Evolutionary conservation across 2,329 filamentous ascomycete species (phyloP), one percentile per base, ranked within the genome.

Genomic region (Teratosphaeria viscida): DNA sequence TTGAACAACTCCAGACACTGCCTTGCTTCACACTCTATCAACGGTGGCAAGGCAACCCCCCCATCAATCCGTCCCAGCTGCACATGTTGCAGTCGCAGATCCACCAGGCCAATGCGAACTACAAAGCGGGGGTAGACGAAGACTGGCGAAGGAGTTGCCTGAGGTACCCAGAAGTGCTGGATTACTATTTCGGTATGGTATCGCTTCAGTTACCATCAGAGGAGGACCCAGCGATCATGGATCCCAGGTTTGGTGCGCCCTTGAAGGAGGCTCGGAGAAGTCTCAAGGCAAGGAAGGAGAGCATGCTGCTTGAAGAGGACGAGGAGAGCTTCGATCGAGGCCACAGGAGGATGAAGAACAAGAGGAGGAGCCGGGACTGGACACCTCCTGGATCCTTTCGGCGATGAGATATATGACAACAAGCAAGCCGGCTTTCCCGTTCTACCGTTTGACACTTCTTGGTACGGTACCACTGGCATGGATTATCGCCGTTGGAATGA

Each of bases 91-190:
- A 78, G 55, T 65, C 67, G 26, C 76, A 90, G 68, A 81, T 90
- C 57, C 77, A 80, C 47, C 80, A 82, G 59, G 87, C 86, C 27
- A 82, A 90, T 68, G 79, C 79, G 16, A 79, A 81, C 55, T 78
- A 90, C 62, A 89, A 90, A 74, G 81, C 83, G 56, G 87, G 87
- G 62, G 87, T 91, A 67, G 87, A 91, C 67, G 85, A 88, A 62
- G 88, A 91, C 75, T 92, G 88, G 88, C 82, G 86, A 67, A 79
- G 82, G 34, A 87, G 85, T 55, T 88, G 91, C 47, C 82, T 89
- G 67, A 81, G 85, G 58, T 92, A 92, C 67, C 89, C 88, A 4
- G 87, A 91, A 70, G 85, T 92, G n/a, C 77, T 92, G 58, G 86
- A 90, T 73, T 90, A 92, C 73, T 92, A 88, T 70, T 92, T 87